Base-by-base conservation (phyloP, 805 yeast genomes). In the Kregervanrija fluxuum region DNA sequence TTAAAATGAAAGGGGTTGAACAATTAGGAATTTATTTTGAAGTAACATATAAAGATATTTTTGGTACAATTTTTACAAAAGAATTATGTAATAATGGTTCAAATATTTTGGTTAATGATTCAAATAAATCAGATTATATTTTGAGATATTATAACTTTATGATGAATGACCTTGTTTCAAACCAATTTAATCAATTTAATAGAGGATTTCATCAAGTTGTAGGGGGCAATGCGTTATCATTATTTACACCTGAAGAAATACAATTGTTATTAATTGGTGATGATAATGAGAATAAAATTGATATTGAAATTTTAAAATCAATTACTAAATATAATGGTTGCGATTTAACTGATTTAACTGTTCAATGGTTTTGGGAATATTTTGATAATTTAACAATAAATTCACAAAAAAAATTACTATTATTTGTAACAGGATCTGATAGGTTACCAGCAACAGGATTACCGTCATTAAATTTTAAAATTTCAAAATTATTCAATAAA, bases 401-500 rank as follows among this genome's bases (percentile, higher is more conserved):
- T 4, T 68, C 73, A 30, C 95, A 85, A 52, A 78, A 79, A 50
- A 75, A 74, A 52, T 66, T 91, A 37, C 64, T 91, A 34, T 68
- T 73, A 14, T 91, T 91, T 60, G 80, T 90, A 2, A 90, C 96
- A 0, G 97, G 98, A 0, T 82, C 95, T 1, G 96, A 88, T 56
- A 68, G 96, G 38, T 71, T 93, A 8, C 98, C 99, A 1, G 95
- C 96, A 0, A 86, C 96, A 0, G 99, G 99, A 0, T 71, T 88
- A 30, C 81, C 85, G 30, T 82, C 84, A 42, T 66, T 91, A 67
- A 70, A 71, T 37, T 82, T 93, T 55, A 81, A 81, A 48, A 75
- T 91, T n/a, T 75, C 82, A 12, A 74, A 75, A 44, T 54, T 67
- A 11, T 45, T 41, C 6, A 22, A 22, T 22, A 54, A 48, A 33